Evolutionary conservation across 139 green algal species (phyloP).

Genomic region (Chlamydomonas incerta): DNA sequence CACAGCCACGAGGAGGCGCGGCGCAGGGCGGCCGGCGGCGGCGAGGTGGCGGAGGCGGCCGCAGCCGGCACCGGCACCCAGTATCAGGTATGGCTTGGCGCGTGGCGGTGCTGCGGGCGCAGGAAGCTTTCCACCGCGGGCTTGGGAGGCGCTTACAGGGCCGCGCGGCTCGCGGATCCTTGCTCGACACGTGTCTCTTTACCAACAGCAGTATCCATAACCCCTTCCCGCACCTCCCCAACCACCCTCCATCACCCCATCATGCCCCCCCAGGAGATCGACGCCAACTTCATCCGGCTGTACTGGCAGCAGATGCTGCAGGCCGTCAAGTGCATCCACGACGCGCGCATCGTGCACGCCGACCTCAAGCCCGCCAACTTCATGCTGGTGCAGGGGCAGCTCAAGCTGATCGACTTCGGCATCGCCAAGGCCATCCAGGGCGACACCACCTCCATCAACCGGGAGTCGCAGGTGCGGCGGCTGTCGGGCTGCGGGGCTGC

Average conservation of each 20-base stretch:
- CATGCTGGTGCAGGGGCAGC: conserved; percentile 91
- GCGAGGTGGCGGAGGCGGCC: not conserved
- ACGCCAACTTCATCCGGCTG: conserved; percentile 96
- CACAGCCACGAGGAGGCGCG: conserved; percentile 71
- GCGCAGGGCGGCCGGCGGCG: not conserved
- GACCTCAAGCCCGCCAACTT: conserved; percentile 98
- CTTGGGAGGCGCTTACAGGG: no score
- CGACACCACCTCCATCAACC: conserved; percentile 94
- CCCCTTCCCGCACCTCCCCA: no score
- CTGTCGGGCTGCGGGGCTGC: no score
- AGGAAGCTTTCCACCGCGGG: no score
- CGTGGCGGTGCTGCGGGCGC: no score
- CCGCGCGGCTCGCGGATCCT: no score
- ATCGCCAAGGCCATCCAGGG: conserved; percentile 95
- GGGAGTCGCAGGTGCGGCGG: conserved; percentile 82
- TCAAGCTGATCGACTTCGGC: conserved; percentile 99
- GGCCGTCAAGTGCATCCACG: conserved; percentile 94
- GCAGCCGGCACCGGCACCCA: conserved; percentile 41
- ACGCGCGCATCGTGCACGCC: conserved; percentile 93
- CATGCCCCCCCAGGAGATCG: conserved; percentile 58
- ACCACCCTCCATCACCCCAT: no score
- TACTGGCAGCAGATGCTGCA: conserved; percentile 99
- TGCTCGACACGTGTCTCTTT: no score
- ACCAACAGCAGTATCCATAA: no score
- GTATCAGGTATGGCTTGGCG: no score